phyloP scores from a whole-genome alignment of 2,329 filamentous ascomycete species.

The Penicillium janthinellum region DNA sequence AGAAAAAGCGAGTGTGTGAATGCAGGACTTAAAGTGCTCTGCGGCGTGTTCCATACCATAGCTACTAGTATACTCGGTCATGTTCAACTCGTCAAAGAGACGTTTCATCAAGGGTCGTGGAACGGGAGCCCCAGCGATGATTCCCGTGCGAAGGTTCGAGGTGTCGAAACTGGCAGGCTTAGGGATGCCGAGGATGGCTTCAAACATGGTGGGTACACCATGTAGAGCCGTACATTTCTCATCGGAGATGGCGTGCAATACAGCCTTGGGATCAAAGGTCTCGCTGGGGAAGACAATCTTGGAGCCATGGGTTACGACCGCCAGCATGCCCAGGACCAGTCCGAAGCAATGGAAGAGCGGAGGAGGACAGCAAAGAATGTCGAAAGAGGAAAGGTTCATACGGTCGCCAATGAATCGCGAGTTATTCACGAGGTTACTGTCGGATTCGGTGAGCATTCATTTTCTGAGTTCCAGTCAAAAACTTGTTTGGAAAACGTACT shows the following conservation, averaged over 20 bases:
- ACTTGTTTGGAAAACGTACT: conserved; percentile 46
- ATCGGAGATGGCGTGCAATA: conserved; percentile 66
- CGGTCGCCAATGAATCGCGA: conserved; percentile 72
- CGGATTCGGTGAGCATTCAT: conserved; percentile 5
- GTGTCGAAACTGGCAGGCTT: conserved; percentile 52
- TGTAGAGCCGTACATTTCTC: conserved; percentile 74
- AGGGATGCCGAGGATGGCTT: conserved; percentile 59
- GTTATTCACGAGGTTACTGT: conserved; percentile 59
- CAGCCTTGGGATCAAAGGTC: conserved; percentile 69
- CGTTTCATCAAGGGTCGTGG: conserved; percentile 74
- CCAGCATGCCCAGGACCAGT: conserved; percentile 73
- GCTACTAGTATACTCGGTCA: conserved; percentile 71
- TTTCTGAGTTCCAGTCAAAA: background rate
- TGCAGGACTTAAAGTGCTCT: background rate
- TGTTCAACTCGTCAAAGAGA: conserved; percentile 70
- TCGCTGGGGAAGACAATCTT: conserved; percentile 77
- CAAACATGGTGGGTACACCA: conserved; percentile 84
- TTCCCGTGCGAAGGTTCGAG: conserved; percentile 68
- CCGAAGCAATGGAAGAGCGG: conserved; percentile 87
- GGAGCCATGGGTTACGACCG: conserved; percentile 71
- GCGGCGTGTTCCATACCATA: conserved; percentile 45
- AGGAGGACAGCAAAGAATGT: conserved; percentile 77
- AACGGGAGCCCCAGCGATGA: conserved; percentile 77
- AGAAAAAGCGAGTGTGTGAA: too few relatives aligned
- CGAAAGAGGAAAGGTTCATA: conserved; percentile 67